A percentile compares a stretch with the other conserved stretches of the same genome.
phyloP scores from a whole-genome alignment of 108 stramenopile species.

The Skeletonema menzelii region DNA sequence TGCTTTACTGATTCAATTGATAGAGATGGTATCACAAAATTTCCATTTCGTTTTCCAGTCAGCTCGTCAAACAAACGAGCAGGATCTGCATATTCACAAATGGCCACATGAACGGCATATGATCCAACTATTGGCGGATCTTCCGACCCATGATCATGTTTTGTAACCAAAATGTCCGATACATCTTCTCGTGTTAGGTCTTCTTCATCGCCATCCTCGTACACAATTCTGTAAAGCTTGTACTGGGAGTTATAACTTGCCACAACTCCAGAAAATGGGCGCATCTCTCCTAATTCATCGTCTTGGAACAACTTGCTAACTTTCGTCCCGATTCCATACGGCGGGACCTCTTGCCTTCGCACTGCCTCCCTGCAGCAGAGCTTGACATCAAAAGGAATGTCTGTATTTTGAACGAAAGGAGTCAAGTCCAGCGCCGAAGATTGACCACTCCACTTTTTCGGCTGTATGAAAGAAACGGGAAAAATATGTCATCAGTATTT shows the following conservation, averaged over 20 bases:
- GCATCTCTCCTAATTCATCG: neutral
- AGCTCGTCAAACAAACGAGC: slow-evolving; percentile 32
- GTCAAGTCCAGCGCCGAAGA: slow-evolving; percentile 52
- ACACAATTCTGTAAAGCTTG: neutral
- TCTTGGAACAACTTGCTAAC: neutral
- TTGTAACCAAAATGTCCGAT: neutral
- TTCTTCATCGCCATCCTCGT: neutral
- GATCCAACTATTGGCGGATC: slow-evolving; percentile 28
- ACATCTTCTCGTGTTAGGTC: neutral
- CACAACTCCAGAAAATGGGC: neutral
- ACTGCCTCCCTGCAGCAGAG: slow-evolving; percentile 54
- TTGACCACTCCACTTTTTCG: neutral
- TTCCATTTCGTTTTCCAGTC: slow-evolving; percentile 15
- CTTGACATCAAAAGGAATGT: slow-evolving; percentile 15
- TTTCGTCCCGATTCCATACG: neutral
- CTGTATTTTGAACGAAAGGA: slow-evolving; percentile 20
- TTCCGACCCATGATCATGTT: neutral
- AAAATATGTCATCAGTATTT: neutral
- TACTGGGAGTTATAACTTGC: neutral
- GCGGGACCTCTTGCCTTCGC: neutral
- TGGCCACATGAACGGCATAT: slow-evolving; percentile 51
- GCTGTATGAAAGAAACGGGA: neutral
- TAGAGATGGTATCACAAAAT: slow-evolving; percentile 20
- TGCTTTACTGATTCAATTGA: slow-evolving; percentile 29
- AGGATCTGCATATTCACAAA: slow-evolving; percentile 59